phyloP scores from a whole-genome alignment of 1,284 basidiomycete species.

The Cutaneotrichosporon arboriforme region DNA sequence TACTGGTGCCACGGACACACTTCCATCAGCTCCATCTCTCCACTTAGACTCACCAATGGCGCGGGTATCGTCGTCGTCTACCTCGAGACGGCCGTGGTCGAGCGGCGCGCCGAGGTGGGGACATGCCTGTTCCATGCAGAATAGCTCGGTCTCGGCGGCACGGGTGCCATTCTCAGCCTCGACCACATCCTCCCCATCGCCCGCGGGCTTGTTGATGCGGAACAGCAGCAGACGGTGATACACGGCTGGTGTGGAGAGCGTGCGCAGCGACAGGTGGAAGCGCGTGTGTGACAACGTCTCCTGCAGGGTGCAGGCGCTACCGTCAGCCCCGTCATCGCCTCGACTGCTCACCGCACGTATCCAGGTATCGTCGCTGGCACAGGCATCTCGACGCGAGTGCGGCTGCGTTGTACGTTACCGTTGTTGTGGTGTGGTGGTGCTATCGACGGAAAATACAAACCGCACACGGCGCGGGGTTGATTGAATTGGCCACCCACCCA shows the following conservation, averaged over 20 bases:
- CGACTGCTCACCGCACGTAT: background rate
- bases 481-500: no score
- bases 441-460: no score
- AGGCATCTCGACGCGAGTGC: no score
- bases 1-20: slow-evolving; percentile 82
- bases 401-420: no score
- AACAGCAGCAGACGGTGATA: slow-evolving; percentile 71
- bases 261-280: slow-evolving; percentile 63
- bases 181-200: slow-evolving; percentile 13
- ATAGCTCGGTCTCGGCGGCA: slow-evolving; percentile 54
- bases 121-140: slow-evolving; percentile 78
- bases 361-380: background rate
- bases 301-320: slow-evolving; percentile 54
- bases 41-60: slow-evolving; percentile 27
- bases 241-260: slow-evolving; percentile 52
- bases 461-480: no score
- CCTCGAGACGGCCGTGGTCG: slow-evolving; percentile 53
- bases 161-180: slow-evolving; percentile 16
- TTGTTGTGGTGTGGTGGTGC: no score
- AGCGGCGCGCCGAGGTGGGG: slow-evolving; percentile 79
- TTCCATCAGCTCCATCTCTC: slow-evolving; percentile 40
- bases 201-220: slow-evolving; percentile 52
- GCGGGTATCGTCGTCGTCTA: slow-evolving; percentile 35
- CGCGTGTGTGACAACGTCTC: slow-evolving; percentile 60
- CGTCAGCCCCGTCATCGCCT: background rate